phyloP scores from a whole-genome alignment of 139 green algal species.

The Closterium sp. region DNA sequence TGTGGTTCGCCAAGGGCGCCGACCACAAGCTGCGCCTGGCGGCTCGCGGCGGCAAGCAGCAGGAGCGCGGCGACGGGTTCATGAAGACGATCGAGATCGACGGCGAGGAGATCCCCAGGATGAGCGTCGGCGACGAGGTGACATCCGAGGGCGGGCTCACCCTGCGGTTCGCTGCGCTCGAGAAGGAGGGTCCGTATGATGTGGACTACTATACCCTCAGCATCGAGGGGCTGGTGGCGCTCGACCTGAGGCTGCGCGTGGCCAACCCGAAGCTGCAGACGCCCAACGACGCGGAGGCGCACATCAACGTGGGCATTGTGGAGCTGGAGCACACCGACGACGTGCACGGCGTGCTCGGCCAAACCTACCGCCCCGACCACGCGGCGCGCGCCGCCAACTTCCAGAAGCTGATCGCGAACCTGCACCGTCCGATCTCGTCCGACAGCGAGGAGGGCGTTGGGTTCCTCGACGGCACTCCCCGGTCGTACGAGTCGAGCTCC shows the following conservation, averaged over 20 bases:
- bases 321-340: constrained; percentile 2
- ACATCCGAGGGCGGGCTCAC: constrained; percentile 6
- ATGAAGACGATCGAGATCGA: background rate
- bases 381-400: background rate
- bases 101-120: constrained; percentile 22
- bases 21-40: background rate
- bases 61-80: constrained; percentile 8
- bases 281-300: constrained; percentile 7
- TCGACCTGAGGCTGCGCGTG: constrained; percentile 15
- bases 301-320: constrained; percentile 16
- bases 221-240: constrained; percentile 4
- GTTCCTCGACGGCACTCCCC: constrained; percentile 25
- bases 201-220: constrained; percentile 20
- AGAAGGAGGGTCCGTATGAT: constrained; percentile 27
- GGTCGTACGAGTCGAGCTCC: background rate
- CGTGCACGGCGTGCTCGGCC: constrained; percentile 16
- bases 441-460: constrained; percentile 11
- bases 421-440: constrained; percentile 6
- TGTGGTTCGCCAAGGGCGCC: background rate
- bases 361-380: constrained; percentile 13
- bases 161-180: background rate
- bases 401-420: background rate
- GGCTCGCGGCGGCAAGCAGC: background rate
- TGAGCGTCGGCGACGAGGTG: constrained; percentile 21
- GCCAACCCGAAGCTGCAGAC: constrained; percentile 19